Evolutionary conservation across 2,329 filamentous ascomycete genomes (phyloP).

Genomic region (Diaporthe sp.): DNA sequence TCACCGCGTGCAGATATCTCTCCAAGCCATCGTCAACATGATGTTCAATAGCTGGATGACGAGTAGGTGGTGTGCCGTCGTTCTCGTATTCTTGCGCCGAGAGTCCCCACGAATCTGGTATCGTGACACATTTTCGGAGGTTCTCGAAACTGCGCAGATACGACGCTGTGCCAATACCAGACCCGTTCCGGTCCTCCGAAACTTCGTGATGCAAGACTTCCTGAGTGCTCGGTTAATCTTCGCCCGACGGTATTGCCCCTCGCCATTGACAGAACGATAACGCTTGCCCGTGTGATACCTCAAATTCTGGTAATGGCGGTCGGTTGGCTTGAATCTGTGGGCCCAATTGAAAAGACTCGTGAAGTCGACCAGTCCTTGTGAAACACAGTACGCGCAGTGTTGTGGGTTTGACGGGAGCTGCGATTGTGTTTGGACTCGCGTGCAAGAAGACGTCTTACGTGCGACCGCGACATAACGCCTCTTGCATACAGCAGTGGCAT

Average conservation of each 20-base stretch:
- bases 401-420: too few relatives aligned
- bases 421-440: background rate
- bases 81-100: background rate
- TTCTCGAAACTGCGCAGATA: background rate
- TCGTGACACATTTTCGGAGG: slow-evolving; percentile 1
- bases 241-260: background rate
- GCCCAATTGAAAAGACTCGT: background rate
- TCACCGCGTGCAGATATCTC: background rate
- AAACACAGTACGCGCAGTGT: too few relatives aligned
- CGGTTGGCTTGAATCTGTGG: background rate
- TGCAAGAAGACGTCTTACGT: too few relatives aligned
- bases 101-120: background rate
- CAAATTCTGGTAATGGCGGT: background rate
- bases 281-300: too few relatives aligned
- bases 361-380: too few relatives aligned
- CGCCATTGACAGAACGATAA: background rate
- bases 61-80: background rate
- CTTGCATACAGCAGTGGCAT: background rate
- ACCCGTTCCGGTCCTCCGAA: background rate
- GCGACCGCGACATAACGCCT: too few relatives aligned
- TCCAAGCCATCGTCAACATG: background rate
- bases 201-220: background rate
- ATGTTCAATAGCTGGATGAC: background rate
- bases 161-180: background rate
- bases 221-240: background rate